Base-by-base conservation (phyloP, 2,329 filamentous ascomycete genomes). In the Alternaria panax region DNA sequence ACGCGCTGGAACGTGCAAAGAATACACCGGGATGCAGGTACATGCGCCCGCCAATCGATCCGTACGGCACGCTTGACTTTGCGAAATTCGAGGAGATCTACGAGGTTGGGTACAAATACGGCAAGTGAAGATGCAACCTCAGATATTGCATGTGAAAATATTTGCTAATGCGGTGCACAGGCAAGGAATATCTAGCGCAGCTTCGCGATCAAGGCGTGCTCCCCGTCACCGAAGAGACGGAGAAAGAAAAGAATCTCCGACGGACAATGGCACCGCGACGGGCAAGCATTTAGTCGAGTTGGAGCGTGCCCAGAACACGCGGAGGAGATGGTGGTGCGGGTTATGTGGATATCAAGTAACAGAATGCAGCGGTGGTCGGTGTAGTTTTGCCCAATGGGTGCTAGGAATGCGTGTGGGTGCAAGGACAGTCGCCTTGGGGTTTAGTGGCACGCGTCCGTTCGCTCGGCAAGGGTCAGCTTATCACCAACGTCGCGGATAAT, bases 71-170 rank as follows among this genome's bases (percentile, higher is more conserved):
- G 1, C 82, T 99, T 28, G 95, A 99, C 59, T 99, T 99, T 82
- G 92, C 89, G 62, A 97, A 96, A 78, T 99, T 99, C 78, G 94
- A 98, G 72, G 96, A 99, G 83, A 94, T 99, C 54, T 97, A 96
- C 73, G 85, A 90, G 67, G 85, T 97, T 11, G 96, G 95, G 1
- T 96, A 97, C 79, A 85, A 86, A 54, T 99, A 89, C 73, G 95
- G 62, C 57, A 56, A n/a, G 60, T 51, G 32, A 46, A 9, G 28
- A 41, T 12, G 54, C 46, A 51, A 34, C 12, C 51, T 41, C 36
- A 28, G 41, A 5, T 20, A 7, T 22, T 14, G 20, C 38, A 41
- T 24, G 38, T 40, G 47, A 55, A 36, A 41, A 43, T 36, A 36
- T 34, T 16, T 42, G 22, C 53, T 57, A 54, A 59, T 27, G 30